phyloP scores from a whole-genome alignment of 768 basidiomycete species.

The Lactarius deliciosus region DNA sequence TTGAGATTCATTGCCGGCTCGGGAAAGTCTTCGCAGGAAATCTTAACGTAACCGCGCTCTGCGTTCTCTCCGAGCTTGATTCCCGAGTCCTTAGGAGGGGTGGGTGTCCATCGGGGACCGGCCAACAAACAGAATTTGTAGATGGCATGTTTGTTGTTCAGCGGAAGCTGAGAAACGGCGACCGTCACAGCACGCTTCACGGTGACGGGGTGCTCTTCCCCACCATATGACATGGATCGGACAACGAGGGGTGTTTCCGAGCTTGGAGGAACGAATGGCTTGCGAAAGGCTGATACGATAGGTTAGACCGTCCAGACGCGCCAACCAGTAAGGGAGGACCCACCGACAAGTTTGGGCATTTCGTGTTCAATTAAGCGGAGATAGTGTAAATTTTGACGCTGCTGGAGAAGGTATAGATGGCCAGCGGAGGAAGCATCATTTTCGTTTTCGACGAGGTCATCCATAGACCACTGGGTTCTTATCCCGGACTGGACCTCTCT shows the following conservation, averaged over 20 bases:
- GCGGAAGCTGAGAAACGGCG: slow-evolving; percentile 69
- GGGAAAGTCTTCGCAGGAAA: slow-evolving; percentile 86
- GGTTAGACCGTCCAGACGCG: slow-evolving; percentile 9
- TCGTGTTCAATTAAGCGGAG: slow-evolving; percentile 87
- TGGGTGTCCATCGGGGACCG: slow-evolving; percentile 81
- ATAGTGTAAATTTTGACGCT: slow-evolving; percentile 73
- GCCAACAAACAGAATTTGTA: slow-evolving; percentile 90
- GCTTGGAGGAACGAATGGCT: slow-evolving; percentile 72
- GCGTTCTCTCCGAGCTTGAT: slow-evolving; percentile 45
- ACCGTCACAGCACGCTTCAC: slow-evolving; percentile 73
- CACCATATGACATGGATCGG: slow-evolving; percentile 73
- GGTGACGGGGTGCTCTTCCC: slow-evolving; percentile 70
- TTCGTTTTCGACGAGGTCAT: slow-evolving; percentile 43
- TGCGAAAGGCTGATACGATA: slow-evolving; percentile 63
- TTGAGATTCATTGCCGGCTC: slow-evolving; percentile 86
- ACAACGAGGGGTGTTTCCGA: slow-evolving; percentile 59
- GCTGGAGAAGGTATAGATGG: slow-evolving; percentile 70
- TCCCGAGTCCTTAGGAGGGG: slow-evolving; percentile 70
- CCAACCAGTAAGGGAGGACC: slow-evolving; percentile 26
- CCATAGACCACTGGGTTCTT: slow-evolving; percentile 14
- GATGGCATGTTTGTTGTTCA: slow-evolving; percentile 59
- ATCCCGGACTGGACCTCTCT: not conserved
- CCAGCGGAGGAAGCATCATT: slow-evolving; percentile 70
- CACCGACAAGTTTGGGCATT: slow-evolving; percentile 83
- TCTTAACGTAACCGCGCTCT: slow-evolving; percentile 83